Evolutionary conservation across 2,329 filamentous ascomycete genomes (phyloP).

Genomic region (Gaeumannomyces tritici): DNA sequence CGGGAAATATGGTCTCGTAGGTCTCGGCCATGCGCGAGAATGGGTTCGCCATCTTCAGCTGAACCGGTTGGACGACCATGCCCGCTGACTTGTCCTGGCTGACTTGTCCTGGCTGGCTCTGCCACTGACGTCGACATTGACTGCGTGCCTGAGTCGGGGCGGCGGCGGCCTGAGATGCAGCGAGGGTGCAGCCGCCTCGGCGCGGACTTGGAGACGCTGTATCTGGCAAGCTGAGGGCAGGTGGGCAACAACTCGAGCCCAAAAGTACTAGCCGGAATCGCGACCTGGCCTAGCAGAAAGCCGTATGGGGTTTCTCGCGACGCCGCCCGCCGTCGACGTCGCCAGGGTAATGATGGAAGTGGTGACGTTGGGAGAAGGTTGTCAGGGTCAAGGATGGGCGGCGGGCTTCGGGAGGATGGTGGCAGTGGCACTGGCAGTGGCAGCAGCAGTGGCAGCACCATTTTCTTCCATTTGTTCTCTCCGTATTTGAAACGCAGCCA

Average conservation of each 20-base stretch:
- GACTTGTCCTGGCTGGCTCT: too few relatives aligned
- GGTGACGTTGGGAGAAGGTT: not conserved
- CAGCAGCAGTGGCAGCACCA: not conserved
- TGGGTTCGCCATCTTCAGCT: not conserved
- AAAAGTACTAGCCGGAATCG: not conserved
- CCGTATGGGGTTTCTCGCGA: not conserved
- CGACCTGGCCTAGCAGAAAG: not conserved
- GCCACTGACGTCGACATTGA: not conserved
- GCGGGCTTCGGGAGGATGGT: not conserved
- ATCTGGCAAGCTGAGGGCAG: not conserved
- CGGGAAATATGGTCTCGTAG: constrained; percentile 3
- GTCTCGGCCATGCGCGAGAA: constrained; percentile 1
- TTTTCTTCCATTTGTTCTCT: not conserved
- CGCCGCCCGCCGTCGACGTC: not conserved
- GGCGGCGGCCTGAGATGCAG: not conserved
- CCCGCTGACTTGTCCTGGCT: too few relatives aligned
- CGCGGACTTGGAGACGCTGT: not conserved
- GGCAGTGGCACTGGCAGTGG: too few relatives aligned
- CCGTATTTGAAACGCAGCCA: too few relatives aligned
- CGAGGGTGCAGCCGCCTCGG: not conserved
- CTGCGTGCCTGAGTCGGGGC: too few relatives aligned
- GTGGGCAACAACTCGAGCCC: not conserved
- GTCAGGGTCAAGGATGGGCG: not conserved
- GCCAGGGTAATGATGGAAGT: not conserved
- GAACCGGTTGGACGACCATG: not conserved